These are phyloP conservation scores for Penicillium sp. DNA, from an alignment of 2,329 filamentous ascomycete species.

Conservation along the genomic window DNA sequence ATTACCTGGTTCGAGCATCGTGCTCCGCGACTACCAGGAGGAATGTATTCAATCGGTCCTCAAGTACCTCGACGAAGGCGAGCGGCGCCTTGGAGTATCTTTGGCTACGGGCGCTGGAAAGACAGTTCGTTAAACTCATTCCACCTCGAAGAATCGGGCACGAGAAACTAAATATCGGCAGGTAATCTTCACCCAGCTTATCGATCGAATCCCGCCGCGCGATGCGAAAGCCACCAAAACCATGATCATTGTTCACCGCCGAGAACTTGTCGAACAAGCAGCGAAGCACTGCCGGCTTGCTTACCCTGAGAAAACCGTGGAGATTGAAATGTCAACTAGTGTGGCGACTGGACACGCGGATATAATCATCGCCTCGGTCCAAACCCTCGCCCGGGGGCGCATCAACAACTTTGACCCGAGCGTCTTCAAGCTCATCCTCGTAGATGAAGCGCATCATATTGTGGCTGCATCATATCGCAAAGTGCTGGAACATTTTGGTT, in stretches of 20 bases:
- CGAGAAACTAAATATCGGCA: constrained; percentile 32
- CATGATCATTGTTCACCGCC: constrained; percentile 85
- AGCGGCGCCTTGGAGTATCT: constrained; percentile 79
- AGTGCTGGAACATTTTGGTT: constrained; percentile 73
- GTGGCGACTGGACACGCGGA: constrained; percentile 79
- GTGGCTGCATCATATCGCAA: constrained; percentile 78
- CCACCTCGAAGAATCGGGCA: not conserved
- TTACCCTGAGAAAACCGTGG: constrained; percentile 77
- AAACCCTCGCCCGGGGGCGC: constrained; percentile 75
- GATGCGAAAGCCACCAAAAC: constrained; percentile 66
- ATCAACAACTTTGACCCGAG: constrained; percentile 78
- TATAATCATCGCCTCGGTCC: constrained; percentile 89
- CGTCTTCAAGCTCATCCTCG: constrained; percentile 83
- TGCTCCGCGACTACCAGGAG: constrained; percentile 80
- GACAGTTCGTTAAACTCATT: constrained; percentile 49
- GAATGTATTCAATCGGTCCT: constrained; percentile 86
- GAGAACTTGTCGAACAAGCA: constrained; percentile 92
- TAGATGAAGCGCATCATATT: constrained; percentile 97
- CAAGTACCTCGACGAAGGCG: constrained; percentile 63
- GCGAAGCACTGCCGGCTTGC: constrained; percentile 75
- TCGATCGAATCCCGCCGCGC: constrained; percentile 66
- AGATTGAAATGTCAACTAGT: constrained; percentile 84
- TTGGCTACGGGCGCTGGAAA: constrained; percentile 87
- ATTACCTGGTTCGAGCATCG: constrained; percentile 43
- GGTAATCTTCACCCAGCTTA: constrained; percentile 96